Base-by-base conservation (phyloP, 169 alveolate species). In the Besnoitia besnoiti region DNA sequence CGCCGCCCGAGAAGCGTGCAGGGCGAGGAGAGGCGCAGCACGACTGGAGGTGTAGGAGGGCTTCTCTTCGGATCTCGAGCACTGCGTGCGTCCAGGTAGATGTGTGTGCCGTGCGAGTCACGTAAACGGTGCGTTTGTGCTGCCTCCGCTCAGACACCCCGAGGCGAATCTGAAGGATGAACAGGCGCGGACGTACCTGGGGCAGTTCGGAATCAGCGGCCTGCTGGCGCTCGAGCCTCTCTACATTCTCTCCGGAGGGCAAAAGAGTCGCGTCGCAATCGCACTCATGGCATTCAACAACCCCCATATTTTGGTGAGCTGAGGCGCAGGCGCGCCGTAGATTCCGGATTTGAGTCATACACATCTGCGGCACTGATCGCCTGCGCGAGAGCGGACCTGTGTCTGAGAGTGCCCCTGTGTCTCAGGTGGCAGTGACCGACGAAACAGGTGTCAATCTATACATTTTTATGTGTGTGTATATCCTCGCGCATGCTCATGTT, bases 201-300 rank as follows among this genome's bases (percentile, higher is more conserved):
- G 99, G 30, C 96, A 98, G 75, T 99, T 98, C 94, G 99, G 99
- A 77, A 97, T 99, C 75, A 96, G 98, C 76, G 99, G 99, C 61
- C 97, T 98, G 95, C 95, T 99, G 89, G 97, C 99, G 67, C 95
- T 98, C 77, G 98, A 99, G 95, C 99, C 99, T 30, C 96, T 98
- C 92, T 98, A 98, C 96, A 97, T 99, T 59, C 97, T 99, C 84
- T 98, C 99, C 33, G 99, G 99, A 92, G 99, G 99, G 0, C 99
- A 99, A 95, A 99, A 99, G 94, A 96, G 98, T 87, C 96, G 99
- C 94, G 99, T 99, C 40, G 99, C 99, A 37, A 97, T 99, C 92
- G 99, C 99, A 16, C 96, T 98, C 94, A 97, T 98, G 95, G 99
- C 99, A 84, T 98, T 96, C 96, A 97, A 95, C 90, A 97, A 98